Percentiles rank a stretch among this genome's conserved stretches.
phyloP scores from a whole-genome alignment of 768 basidiomycete species.

The Tylopilus intermedius region DNA sequence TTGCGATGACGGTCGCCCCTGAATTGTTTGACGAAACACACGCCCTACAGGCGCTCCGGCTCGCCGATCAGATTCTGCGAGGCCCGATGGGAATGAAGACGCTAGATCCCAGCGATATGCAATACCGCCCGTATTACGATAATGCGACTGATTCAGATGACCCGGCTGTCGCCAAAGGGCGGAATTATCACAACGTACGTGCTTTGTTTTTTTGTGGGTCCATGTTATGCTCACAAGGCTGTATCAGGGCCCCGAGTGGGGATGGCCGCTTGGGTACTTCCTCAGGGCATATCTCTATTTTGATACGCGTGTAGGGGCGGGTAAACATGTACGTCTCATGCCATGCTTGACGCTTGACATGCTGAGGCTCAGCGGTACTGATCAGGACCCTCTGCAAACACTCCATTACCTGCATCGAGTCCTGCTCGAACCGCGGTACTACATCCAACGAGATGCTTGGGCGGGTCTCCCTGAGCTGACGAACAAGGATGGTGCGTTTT shows the following conservation, averaged over 20 bases:
- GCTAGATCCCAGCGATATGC: constrained; percentile 78
- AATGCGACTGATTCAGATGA: constrained; percentile 92
- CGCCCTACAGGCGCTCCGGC: constrained; percentile 71
- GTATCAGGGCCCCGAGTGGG: constrained; percentile 84
- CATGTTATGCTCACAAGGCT: constrained; percentile 12
- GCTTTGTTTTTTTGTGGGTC: background rate
- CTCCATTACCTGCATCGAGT: constrained; percentile 75
- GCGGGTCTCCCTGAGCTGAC: constrained; percentile 91
- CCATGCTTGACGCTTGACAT: background rate
- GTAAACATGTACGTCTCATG: constrained; percentile 53
- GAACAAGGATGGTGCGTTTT: constrained; percentile 77
- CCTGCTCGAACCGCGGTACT: constrained; percentile 62
- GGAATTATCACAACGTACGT: constrained; percentile 88
- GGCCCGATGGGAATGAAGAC: constrained; percentile 96
- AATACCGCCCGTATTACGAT: constrained; percentile 90
- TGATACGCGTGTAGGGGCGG: constrained; percentile 62
- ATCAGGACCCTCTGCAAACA: constrained; percentile 63
- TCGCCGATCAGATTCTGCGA: constrained; percentile 80
- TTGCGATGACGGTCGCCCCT: constrained; percentile 96
- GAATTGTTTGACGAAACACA: constrained; percentile 83
- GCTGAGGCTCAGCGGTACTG: background rate
- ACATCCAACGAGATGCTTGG: constrained; percentile 84
- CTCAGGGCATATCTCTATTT: constrained; percentile 89
- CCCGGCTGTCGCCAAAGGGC: constrained; percentile 78
- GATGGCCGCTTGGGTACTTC: constrained; percentile 95